Evolutionary conservation across 1,284 basidiomycete genomes (phyloP), one percentile per base, ranked within the genome.

Genomic region (Fomitopsis pinicola): DNA sequence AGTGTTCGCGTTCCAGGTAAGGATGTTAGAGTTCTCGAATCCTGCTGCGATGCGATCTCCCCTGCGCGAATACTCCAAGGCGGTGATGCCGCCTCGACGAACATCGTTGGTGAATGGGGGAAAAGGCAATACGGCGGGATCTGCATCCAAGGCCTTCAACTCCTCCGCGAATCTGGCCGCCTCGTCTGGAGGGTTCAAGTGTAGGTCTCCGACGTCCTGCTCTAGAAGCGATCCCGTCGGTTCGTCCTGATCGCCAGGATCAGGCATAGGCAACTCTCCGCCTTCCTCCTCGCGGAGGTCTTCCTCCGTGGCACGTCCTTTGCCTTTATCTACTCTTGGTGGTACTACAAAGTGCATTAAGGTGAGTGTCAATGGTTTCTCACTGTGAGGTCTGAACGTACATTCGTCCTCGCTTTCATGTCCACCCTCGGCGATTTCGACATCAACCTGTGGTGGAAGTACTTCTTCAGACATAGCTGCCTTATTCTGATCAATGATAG

Each of bases 1-100:
- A 40, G 62, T 66, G 26, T 10, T 19, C 28, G 50, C 35, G 38
- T 73, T 63, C 72, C 71, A 74, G 2, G 71, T 36, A 36, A 66
- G 55, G 26, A 73, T 59, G 6, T 61, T 59, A 2, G 57, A 54
- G 60, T 71, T 68, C 36, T 63, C 60, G 6, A 59, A 66, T 1
- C 71, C 69, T 1, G 65, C 68, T 2, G 68, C 68, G 44, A 71
- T 63, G 33, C 46, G 58, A 5, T 36, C 53, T 19, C 68, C 69
- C 60, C 66, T 54, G 1, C 64, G 62, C 2, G 69, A 69, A 62
- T 65, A 69, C 8, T 63, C 63, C 5, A 69, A 59, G 12, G 69
- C 53, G 19, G 60, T 62, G 28, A 66, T 60, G 55, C 61, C 22
- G 48, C 44, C 57, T 36, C 61, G 12, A 14, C 59, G 45, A 53